Evolutionary conservation across 371 early-diverging fungal genomes (phyloP).

Genomic region (Aphelidium insulamus): DNA sequence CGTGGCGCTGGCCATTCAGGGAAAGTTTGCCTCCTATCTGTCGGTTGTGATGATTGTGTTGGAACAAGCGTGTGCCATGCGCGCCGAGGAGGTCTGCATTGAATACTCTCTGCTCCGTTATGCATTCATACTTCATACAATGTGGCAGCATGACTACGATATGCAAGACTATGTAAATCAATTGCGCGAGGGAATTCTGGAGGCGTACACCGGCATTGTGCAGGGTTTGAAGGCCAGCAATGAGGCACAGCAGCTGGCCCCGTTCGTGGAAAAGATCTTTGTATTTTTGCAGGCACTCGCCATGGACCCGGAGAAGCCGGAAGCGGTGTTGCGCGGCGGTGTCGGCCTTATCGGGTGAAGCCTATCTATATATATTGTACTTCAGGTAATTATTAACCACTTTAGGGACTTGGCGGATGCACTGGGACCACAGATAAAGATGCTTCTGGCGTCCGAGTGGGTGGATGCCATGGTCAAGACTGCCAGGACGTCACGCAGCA

Average conservation of each 20-base stretch:
- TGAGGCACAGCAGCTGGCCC: conserved; percentile 6
- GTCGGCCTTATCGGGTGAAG: conserved; percentile 1
- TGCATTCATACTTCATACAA: background rate
- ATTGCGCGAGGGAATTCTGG: conserved; percentile 67
- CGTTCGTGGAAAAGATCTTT: background rate
- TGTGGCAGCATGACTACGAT: conserved; percentile 30
- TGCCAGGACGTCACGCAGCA: conserved; percentile 38
- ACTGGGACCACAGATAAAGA: conserved; percentile 12
- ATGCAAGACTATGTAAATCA: conserved; percentile 59
- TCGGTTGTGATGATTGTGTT: conserved; percentile 64
- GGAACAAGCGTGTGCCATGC: conserved; percentile 47
- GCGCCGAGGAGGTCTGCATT: conserved; percentile 13
- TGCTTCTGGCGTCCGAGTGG: conserved; percentile 21
- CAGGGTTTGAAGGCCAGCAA: conserved; percentile 61
- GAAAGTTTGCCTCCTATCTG: conserved; percentile 57
- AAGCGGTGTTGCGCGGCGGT: background rate
- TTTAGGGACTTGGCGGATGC: conserved; percentile 1
- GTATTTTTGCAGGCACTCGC: background rate
- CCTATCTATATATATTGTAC: background rate
- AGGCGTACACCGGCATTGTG: conserved; percentile 83
- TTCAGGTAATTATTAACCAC: background rate
- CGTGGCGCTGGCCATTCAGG: conserved; percentile 83
- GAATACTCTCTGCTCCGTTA: conserved; percentile 4
- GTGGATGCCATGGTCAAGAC: conserved; percentile 37
- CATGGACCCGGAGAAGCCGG: background rate